Base-by-base conservation (phyloP, 768 basidiomycete genomes). In the Terana coerulea region DNA sequence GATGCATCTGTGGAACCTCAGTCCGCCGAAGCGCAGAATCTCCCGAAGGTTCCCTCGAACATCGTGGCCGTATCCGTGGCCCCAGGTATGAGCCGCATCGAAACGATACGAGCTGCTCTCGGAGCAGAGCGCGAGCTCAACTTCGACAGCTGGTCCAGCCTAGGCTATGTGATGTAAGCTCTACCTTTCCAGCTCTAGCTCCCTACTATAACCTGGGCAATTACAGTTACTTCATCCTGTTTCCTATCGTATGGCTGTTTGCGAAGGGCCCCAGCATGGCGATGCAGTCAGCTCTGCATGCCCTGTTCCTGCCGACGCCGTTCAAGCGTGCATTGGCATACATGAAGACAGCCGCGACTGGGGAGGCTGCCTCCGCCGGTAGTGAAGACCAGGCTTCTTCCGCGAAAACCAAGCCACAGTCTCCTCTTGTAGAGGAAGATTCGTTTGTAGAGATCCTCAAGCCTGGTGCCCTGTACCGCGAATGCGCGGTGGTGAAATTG, bases 231-330 rank as follows among this genome's bases (percentile, higher is more conserved):
- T 54, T 88, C 30, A 3, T 85, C 5, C 59, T 84, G 6, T 82
- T 83, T 52, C 91, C 90, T 0, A 36, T 91, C 4, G 69, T 91
- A 15, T 72, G 83, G 22, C 58, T 94, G 36, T 64, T 88, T 58
- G 79, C 84, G 5, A 94, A 94, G 59, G 80, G 84, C 0, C 77
- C 89, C 1, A 62, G 55, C 2, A 70, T 80, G 7, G 71, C 85
- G 0, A 70, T 88, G n/a, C 89, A 95, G 63, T 77, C 83, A 2
- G 72, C 93, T n/a, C 67, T 94, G 3, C 92, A 92, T 54, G 84
- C 78, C 0, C 77, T 95, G 12, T 93, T 89, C 65, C 76, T 91
- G 14, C 89, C 89, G 0, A 88, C 86, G 3, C 87, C 88, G 2
- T 83, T 88, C 70, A 89, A 88, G 66, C 69, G 64, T 14, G 59